A percentile compares a stretch with the other conserved stretches of the same genome.
These are phyloP conservation scores for Diplodia mutila DNA, from an alignment of 2,329 filamentous ascomycete genomes.

Conservation along the genomic window DNA sequence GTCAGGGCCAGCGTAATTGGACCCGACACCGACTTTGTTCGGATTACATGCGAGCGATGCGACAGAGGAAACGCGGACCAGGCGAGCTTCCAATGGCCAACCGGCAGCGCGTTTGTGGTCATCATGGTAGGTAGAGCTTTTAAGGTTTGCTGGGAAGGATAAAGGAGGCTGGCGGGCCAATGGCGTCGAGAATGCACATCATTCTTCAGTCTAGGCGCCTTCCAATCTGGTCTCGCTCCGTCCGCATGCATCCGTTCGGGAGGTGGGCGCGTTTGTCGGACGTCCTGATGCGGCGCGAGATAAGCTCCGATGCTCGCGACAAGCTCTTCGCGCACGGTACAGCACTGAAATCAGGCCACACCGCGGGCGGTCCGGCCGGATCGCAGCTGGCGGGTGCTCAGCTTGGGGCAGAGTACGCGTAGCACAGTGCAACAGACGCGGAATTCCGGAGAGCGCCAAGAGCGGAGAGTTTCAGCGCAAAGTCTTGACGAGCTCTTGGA, in stretches of 20 bases:
- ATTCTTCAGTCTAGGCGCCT: background rate
- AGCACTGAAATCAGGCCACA: background rate
- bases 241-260: constrained; percentile 7
- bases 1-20: background rate
- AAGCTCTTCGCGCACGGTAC: too few relatives aligned
- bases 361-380: background rate
- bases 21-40: background rate
- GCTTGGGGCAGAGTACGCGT: background rate
- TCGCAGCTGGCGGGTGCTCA: background rate
- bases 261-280: background rate
- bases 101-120: background rate
- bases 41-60: background rate
- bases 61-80: background rate
- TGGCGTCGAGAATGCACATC: constrained; percentile 3
- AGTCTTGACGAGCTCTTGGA: constrained; percentile 7
- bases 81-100: too few relatives aligned
- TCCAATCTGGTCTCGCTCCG: background rate
- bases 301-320: background rate
- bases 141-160: background rate
- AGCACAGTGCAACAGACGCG: background rate
- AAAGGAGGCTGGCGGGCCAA: background rate
- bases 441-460: constrained; percentile 11
- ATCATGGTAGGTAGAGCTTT: background rate
- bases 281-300: background rate
- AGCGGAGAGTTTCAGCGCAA: constrained; percentile 2